phyloP scores from a whole-genome alignment of 1,139 yeast species.

The Petasospora rhodanensis region DNA sequence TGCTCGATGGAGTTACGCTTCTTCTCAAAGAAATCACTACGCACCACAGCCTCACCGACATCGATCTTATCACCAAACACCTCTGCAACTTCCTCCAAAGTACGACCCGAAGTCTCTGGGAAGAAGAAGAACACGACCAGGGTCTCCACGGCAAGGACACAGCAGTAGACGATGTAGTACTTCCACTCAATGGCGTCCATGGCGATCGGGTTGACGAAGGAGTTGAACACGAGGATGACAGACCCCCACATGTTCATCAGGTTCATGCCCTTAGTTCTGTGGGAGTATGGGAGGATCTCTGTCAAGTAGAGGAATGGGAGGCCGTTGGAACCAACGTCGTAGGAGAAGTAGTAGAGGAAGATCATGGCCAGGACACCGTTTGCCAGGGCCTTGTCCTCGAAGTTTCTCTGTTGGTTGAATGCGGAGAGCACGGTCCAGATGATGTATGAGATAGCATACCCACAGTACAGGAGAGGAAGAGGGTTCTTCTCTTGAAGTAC shows the following conservation, averaged over 20 bases:
- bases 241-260: constrained; percentile 21
- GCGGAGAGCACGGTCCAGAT: constrained; percentile 35
- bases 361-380: constrained; percentile 34
- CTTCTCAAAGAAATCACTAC: no score
- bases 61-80: constrained; percentile 28
- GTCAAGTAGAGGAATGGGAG: constrained; percentile 22
- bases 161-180: constrained; percentile 49
- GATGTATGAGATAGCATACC: constrained; percentile 28
- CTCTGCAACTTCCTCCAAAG: constrained; percentile 42
- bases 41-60: constrained; percentile 1
- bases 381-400: constrained; percentile 25
- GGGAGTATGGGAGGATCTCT: neutral
- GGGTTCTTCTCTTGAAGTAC: constrained; percentile 33
- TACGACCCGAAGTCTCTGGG: constrained; percentile 47
- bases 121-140: constrained; percentile 36
- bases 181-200: constrained; percentile 55
- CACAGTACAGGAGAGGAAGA: constrained; percentile 25
- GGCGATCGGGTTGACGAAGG: constrained; percentile 55
- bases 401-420: constrained; percentile 20
- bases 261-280: constrained; percentile 1
- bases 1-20: no score
- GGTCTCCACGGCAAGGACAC: constrained; percentile 35
- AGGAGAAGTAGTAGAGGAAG: constrained; percentile 30
- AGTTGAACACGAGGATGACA: constrained; percentile 31
- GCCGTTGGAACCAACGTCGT: constrained; percentile 29